Evolutionary conservation across 306 rosid species (phyloP), one percentile per base, ranked within the genome.

Genomic region (Echinosophora koreensis): DNA sequence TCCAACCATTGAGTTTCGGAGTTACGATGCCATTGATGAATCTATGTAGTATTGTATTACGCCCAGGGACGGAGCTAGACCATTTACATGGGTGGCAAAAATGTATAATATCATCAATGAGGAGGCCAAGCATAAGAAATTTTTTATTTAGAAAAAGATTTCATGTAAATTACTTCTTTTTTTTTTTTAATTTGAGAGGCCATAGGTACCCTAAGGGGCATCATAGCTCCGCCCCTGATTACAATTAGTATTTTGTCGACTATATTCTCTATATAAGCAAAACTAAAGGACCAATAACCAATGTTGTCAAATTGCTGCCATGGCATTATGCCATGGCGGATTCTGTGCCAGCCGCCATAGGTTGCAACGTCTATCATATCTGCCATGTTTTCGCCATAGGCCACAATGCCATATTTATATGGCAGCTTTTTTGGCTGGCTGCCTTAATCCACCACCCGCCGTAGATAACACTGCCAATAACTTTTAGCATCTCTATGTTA

Each of bases 401-500:
- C 22, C 22, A 22, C 22, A 1, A 22, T 22, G 22, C 22, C 22
- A 22, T 22, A 22, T 22, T 22, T 22, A 22, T 22, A 22, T 22
- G 22, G 22, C 22, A 22, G 22, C 22, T 22, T 22, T 22, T 22
- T 22, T 22, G 22, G 22, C 22, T 22, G 22, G 22, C 22, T 22
- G 22, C 22, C 22, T 22, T 22, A 22, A 22, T 22, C 22, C 22
- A 22, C 22, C 22, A 22, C 22, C 22, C 22, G 22, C 22, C 22
- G 22, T 22, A 0, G 22, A 22, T 22, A 22, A 22, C 22, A 22
- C 1, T 22, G 22, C 44, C 4, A 17, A 3, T 55, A 8, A n/a
- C 11, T 65, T 56, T 73, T 34, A 57, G 62, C 76, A 57, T 71
- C 73, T 52, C 51, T 8, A 15, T 18, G 14, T n/a, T 70, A 60